phyloP scores from a whole-genome alignment of 2,329 filamentous ascomycete species.

The Aspergillus fructus region DNA sequence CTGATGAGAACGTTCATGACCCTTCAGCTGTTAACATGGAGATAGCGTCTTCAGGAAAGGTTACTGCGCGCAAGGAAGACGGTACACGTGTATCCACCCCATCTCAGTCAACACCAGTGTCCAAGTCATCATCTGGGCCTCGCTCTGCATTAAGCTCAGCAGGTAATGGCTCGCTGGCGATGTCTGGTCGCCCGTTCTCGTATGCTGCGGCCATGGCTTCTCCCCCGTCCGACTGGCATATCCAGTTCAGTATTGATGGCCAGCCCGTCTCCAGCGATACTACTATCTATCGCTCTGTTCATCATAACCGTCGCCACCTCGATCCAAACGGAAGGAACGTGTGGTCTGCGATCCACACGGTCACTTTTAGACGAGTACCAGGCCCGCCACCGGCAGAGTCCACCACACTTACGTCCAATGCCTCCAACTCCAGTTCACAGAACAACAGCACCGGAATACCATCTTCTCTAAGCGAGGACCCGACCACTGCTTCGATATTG shows the following conservation, averaged over 20 bases:
- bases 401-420: slow-evolving; percentile 57
- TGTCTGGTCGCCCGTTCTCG: slow-evolving; percentile 63
- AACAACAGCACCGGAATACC: slow-evolving; percentile 65
- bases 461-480: slow-evolving; percentile 76
- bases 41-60: slow-evolving; percentile 78
- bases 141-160: slow-evolving; percentile 22
- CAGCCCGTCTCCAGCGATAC: slow-evolving; percentile 86
- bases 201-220: slow-evolving; percentile 83
- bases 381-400: slow-evolving; percentile 78
- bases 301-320: slow-evolving; percentile 62
- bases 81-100: slow-evolving; percentile 84
- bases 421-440: slow-evolving; percentile 50
- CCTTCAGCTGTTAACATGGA: slow-evolving; percentile 90
- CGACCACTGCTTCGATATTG: slow-evolving; percentile 82
- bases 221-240: slow-evolving; percentile 90
- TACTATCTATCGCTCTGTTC: slow-evolving; percentile 92
- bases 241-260: slow-evolving; percentile 86
- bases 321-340: slow-evolving; percentile 71
- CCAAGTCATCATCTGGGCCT: slow-evolving; percentile 41
- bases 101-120: slow-evolving; percentile 56
- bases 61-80: slow-evolving; percentile 89
- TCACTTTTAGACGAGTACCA: slow-evolving; percentile 84
- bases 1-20: slow-evolving; percentile 71
- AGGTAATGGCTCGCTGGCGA: slow-evolving; percentile 50
- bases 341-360: slow-evolving; percentile 86